Evolutionary conservation across 805 yeast genomes (phyloP), one percentile per base, ranked within the genome.

Genomic region (Ogataea minuta): DNA sequence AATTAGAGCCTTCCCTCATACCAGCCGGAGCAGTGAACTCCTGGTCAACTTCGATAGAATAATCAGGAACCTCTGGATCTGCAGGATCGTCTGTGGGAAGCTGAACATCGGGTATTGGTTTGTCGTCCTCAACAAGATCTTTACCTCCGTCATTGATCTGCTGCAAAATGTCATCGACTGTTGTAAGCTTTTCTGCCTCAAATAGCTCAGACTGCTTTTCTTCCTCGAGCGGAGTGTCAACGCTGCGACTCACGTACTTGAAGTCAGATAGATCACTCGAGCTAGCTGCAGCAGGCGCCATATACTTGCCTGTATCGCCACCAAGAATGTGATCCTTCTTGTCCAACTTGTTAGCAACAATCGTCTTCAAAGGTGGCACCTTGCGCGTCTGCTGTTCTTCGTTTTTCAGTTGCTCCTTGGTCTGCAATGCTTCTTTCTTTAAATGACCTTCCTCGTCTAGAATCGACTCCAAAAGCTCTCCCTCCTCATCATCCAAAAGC

Each of bases 401-500:
- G n/a, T 12, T 31, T 31, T 48, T 52, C 23, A 40, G 31, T 28
- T 46, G 47, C 33, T 51, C 57, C 11, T 41, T 36, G 10, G 50
- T 45, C 43, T 60, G 70, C 45, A 67, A 58, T 16, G 71, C 74
- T 33, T 67, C 72, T n/a, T 64, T 65, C 50, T 71, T 77, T 33
- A 78, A 64, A 34, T 71, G 67, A 1, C 84, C 86, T 32, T 67
- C 65, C 9, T 67, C 66, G 49, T 79, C 83, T 52, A 79, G 59
- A 33, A 76, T 65, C 14, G 64, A 59, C 17, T 71, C 79, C 49
- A 79, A 70, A 45, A 70, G 74, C 48, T 71, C 80, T 44, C 71
- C 77, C 45, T 74, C 81, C 39, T 77, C 83, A 34, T 74, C 81
- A 45, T 74, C 75, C 50, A 77, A 56, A 6, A 79, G 60, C 3